Base-by-base conservation (phyloP, 306 rosid genomes). In the Phaseolus lunatus region DNA sequence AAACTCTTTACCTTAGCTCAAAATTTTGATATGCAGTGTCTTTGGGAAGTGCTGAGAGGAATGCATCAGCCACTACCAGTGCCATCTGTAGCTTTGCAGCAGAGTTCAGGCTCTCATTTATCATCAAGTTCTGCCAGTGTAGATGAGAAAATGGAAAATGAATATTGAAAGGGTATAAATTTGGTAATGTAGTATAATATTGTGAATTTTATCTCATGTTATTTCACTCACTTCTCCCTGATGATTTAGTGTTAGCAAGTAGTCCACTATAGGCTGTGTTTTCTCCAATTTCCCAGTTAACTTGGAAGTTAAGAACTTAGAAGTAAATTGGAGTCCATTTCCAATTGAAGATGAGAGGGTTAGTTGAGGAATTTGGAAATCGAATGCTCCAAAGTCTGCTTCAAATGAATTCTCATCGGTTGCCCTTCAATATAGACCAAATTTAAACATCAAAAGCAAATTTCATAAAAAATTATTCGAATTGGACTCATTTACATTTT, bases 291-390 rank as follows among this genome's bases (percentile, higher is more conserved):
- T 86, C 47, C 91, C 92, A 39, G 88, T 58, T 54, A 89, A 73
- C 77, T 70, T 86, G 43, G 93, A 77, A 52, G 90, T 84, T 16
- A 85, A 71, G 77, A 89, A 89, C 83, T 92, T 94, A 13, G 93
- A 84, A 68, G 83, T 82, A 80, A 81, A 87, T 50, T 44, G 35
- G 14, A 90, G 69, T 31, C 98, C 98, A 67, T 92, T 89, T 81
- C 98, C 98, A 67, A 94, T 89, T 47, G 98, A 94, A 72, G 98
- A 90, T 31, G 97, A 79, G 16, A 90, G 78, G 18, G 87, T 79
- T 69, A 94, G 81, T 18, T 81, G 88, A 53, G 97, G 96, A 86
- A 72, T 81, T 19, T 88, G 72, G 80, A 67, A 77, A 80, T 92
- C 91, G 57, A 90, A 83, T 70, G 98, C 96, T 63, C 87, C 88